A percentile compares a stretch with the other conserved stretches of the same genome.
Evolutionary conservation across 140 eudicot genomes (phyloP).

Genomic region (Oenanthe javanica): DNA sequence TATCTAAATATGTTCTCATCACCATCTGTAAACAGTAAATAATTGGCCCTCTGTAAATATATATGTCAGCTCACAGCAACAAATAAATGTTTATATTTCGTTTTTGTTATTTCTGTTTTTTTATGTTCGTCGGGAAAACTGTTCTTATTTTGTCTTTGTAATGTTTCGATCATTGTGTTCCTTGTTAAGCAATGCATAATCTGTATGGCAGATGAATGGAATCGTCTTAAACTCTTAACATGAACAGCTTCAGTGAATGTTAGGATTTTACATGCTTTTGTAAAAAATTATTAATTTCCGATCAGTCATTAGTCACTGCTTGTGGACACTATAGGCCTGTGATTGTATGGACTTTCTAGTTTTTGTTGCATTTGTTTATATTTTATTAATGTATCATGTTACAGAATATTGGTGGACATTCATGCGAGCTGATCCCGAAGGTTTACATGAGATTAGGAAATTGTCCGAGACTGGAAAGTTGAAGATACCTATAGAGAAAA

Average conservation of each 20-base stretch:
- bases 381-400: not conserved
- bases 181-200: not conserved
- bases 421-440: slow-evolving; percentile 94
- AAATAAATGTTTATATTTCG: no score
- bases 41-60: not conserved
- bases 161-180: not conserved
- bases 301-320: no score
- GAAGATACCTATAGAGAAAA: slow-evolving; percentile 75
- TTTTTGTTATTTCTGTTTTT: no score
- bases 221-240: not conserved
- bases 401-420: slow-evolving; percentile 88
- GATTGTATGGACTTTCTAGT: not conserved
- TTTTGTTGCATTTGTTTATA: not conserved
- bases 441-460: slow-evolving; percentile 64
- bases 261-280: not conserved
- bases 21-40: not conserved
- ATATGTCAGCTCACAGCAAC: no score
- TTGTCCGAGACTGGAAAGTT: slow-evolving; percentile 61
- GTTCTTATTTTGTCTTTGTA: not conserved
- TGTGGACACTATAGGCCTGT: not conserved
- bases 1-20: not conserved
- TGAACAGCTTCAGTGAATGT: not conserved
- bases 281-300: not conserved
- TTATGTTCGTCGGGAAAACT: no score
- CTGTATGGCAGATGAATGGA: not conserved